These are phyloP conservation scores for Fusarium tanahbumbuense DNA, from an alignment of 2,329 filamentous ascomycete genomes.

Conservation along the genomic window DNA sequence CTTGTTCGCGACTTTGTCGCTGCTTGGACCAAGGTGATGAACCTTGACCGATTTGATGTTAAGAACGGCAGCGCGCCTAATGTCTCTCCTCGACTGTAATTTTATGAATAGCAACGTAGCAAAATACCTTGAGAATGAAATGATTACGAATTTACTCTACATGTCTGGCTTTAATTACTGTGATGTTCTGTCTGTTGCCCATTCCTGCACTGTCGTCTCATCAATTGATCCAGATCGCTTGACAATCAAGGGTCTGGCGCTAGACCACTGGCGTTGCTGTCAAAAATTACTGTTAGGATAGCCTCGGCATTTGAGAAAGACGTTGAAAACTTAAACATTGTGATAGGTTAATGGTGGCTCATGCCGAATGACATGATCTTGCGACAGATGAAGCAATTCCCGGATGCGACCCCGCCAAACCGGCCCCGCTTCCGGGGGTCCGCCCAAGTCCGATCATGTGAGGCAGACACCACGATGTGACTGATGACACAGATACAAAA, in stretches of 20 bases:
- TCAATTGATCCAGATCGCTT: background rate
- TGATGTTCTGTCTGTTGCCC: background rate
- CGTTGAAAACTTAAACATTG: background rate
- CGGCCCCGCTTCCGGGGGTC: conserved; percentile 5
- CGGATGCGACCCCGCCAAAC: background rate
- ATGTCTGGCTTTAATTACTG: background rate
- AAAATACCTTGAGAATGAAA: conserved; percentile 42
- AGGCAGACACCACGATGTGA: background rate
- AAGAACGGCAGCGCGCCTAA: conserved; percentile 8
- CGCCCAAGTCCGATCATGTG: conserved; percentile 18
- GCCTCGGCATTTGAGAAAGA: too few relatives aligned
- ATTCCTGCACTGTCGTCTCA: background rate
- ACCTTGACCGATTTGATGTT: conserved; percentile 76
- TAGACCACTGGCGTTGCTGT: background rate
- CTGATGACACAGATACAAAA: background rate
- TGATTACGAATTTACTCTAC: conserved; percentile 20
- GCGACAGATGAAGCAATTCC: background rate
- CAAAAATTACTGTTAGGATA: background rate
- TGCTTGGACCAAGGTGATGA: conserved; percentile 81
- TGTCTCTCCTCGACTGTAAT: conserved; percentile 39
- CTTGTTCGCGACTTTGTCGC: conserved; percentile 78
- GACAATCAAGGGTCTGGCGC: background rate
- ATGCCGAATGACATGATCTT: background rate
- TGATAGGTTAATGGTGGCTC: background rate
- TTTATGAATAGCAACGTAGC: conserved; percentile 39